Conservation (phyloP, 768 basidiomycete genomes). For the Rhodosporidiobolus sp. region DNA sequence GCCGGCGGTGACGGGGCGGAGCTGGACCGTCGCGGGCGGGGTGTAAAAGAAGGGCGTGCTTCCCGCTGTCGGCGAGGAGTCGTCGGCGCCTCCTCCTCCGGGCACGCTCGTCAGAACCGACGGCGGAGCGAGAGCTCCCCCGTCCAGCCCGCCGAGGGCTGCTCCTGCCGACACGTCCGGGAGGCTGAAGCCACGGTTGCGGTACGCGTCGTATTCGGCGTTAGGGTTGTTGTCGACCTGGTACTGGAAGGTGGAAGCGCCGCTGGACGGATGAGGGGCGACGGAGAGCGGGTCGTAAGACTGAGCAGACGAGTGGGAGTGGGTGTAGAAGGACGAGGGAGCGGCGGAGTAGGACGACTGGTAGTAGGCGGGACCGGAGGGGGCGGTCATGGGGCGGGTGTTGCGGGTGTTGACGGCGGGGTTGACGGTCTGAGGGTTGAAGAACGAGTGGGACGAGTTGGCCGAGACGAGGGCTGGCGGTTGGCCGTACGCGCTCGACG, state of each 20-base stretch:
- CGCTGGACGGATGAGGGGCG: neutral
- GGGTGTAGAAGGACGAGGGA: constrained; percentile 30
- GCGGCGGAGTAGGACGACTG: constrained; percentile 3
- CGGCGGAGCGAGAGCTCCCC: neutral
- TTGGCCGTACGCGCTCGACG: neutral
- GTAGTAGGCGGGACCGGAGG: constrained; percentile 27
- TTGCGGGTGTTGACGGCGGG: constrained; percentile 38
- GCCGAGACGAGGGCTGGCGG: neutral
- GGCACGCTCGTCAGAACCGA: neutral
- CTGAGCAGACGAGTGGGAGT: neutral
- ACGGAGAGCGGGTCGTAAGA: constrained; percentile 3
- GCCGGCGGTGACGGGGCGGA: neutral
- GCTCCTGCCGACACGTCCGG: constrained; percentile 9
- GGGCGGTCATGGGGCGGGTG: constrained; percentile 40
- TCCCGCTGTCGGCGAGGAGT: neutral
- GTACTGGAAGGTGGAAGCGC: constrained; percentile 17
- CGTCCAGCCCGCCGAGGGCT: neutral
- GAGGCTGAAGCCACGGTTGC: constrained; percentile 11
- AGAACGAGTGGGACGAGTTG: constrained; percentile 12
- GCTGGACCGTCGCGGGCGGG: neutral
- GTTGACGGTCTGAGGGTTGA: constrained; percentile 18
- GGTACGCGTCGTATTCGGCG: neutral
- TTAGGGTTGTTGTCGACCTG: constrained; percentile 7
- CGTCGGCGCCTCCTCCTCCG: neutral
- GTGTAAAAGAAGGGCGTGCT: constrained; percentile 34